A percentile compares a stretch with the other conserved stretches of the same genome.
phyloP scores from a whole-genome alignment of 495 filamentous ascomycete genomes.

The Neurospora africana region DNA sequence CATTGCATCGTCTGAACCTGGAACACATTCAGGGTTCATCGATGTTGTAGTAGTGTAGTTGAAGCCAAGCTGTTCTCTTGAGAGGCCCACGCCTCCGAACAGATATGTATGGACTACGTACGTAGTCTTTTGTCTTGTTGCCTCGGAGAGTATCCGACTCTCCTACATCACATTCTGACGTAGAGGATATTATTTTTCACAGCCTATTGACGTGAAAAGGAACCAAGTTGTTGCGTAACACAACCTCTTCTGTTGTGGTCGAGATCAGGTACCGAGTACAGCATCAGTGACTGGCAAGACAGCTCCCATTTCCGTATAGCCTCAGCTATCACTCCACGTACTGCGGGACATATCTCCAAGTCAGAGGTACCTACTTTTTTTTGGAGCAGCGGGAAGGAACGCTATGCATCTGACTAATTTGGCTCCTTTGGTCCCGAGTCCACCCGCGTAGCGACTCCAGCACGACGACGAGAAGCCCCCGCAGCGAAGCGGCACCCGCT shows the following conservation, averaged over 20 bases:
- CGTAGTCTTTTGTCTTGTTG: neutral
- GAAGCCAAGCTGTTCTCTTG: neutral
- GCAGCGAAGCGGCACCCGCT: neutral
- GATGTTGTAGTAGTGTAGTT: neutral
- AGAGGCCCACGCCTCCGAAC: neutral
- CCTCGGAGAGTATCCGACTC: neutral
- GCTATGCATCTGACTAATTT: conserved; percentile 8
- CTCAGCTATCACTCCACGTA: neutral
- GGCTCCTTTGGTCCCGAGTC: conserved; percentile 10
- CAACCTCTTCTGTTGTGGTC: neutral
- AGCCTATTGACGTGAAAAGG: neutral
- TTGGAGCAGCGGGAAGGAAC: neutral
- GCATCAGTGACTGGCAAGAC: neutral
- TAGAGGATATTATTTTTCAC: neutral
- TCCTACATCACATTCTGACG: neutral
- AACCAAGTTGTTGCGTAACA: neutral
- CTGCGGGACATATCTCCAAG: neutral
- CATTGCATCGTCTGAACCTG: neutral
- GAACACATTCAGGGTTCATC: neutral
- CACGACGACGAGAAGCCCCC: conserved; percentile 1
- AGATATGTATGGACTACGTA: neutral
- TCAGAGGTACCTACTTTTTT: neutral
- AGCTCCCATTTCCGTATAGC: neutral
- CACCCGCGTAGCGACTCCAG: conserved; percentile 8
- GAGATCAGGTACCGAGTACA: neutral